phyloP scores from a whole-genome alignment of 2,329 filamentous ascomycete species.

The Fusarium sp. region DNA sequence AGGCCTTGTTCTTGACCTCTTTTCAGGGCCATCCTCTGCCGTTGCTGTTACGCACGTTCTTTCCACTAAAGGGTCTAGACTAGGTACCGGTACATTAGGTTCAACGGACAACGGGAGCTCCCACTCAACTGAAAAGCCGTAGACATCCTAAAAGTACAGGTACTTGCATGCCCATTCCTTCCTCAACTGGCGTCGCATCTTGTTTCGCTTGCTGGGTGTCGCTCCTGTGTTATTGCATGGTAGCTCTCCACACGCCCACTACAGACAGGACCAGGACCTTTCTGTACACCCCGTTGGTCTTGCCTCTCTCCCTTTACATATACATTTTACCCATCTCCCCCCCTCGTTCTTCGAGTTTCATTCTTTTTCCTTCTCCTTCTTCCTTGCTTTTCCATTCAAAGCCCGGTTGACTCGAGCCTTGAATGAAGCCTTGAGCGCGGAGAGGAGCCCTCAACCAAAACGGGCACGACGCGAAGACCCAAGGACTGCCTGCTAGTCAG shows the following conservation, averaged over 20 bases:
- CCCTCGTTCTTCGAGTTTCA: constrained; percentile 28
- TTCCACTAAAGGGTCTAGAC: neutral
- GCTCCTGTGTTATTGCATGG: neutral
- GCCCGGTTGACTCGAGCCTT: constrained; percentile 43
- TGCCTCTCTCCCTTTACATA: constrained; percentile 33
- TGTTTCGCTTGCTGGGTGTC: constrained; percentile 39
- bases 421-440: constrained; percentile 38
- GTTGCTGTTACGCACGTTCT: constrained; percentile 1
- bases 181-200: constrained; percentile 40
- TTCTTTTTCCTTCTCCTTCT: constrained; percentile 25
- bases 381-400: constrained; percentile 37
- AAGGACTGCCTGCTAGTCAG: constrained; percentile 26
- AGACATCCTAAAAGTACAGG: constrained; percentile 20
- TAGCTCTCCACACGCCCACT: constrained; percentile 27
- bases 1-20: constrained; percentile 9
- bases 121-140: constrained; percentile 17
- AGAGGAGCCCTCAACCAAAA: constrained; percentile 35
- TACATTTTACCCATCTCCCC: constrained; percentile 25
- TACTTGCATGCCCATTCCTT: constrained; percentile 32
- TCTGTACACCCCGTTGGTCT: constrained; percentile 23
- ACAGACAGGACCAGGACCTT: neutral
- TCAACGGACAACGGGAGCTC: constrained; percentile 17
- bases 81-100: constrained; percentile 1
- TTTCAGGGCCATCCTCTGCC: constrained; percentile 30
- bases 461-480: constrained; percentile 25